Evolutionary conservation across 1,284 basidiomycete genomes (phyloP), one percentile per base, ranked within the genome.

Genomic region (Melampsora abietis-canadensis): DNA sequence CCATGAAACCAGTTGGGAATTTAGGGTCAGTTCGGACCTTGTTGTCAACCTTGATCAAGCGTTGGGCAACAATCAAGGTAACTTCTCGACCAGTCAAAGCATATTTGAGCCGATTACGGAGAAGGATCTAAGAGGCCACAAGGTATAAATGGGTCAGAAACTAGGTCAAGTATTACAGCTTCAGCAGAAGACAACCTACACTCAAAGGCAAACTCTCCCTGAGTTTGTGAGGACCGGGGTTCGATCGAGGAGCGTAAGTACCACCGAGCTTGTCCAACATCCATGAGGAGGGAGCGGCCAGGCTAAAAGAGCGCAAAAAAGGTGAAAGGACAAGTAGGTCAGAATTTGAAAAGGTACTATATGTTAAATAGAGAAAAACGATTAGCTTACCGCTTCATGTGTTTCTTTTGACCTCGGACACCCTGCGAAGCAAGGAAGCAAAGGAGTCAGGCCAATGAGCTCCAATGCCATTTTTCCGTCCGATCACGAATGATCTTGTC

Each of bases 181-280:
- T 12, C 14, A 68, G 12, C 21, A 24, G 17, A n/a, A 6, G 24
- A 57, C 68, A 72, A 79, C 82, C 79, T 77, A 84, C 82, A 78
- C 82, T 78, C 68, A 84, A 78, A 74, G 83, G 83, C 77, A 98
- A 92, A 79, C 89, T 97, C 87, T 98, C 95, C 82, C 95, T 91
- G 82, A 97, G 91, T 86, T 94, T 98, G 87, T 99, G 95, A 80
- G 95, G 95, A 86, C 95, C 95, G 80, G 95, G 91, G 77, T 94
- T 95, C 76, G 94, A 94, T 82, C 93, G 91, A 80, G 94, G 92
- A 82, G 94, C 94, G 84, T 97, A 97, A 82, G 93, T 96, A 79
- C 95, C 95, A 85, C 92, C 91, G 82, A 98, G 86, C 86, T 98
- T 98, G 88, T 98, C 94, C 80, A 98, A 88, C 93, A 98, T 96